phyloP scores from a whole-genome alignment of 129 eudicot species.

The Escallonia herrerae region DNA sequence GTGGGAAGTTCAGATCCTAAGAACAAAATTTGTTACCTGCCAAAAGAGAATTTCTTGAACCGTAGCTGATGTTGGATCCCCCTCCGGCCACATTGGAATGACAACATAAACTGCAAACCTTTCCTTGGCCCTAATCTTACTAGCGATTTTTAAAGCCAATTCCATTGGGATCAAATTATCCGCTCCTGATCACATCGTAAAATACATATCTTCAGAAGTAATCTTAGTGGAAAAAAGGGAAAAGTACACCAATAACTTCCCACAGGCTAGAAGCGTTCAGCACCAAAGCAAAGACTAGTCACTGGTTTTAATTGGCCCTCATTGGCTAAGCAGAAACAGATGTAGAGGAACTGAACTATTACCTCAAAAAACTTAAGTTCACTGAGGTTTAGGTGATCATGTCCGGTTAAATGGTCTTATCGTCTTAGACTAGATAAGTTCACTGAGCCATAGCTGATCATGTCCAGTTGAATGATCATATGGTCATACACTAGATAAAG shows the following conservation, averaged over 20 bases:
- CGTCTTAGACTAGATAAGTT: neutral
- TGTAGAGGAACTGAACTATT: neutral
- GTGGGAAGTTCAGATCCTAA: no score
- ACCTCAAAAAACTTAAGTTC: neutral
- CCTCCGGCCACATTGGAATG: slow-evolving; percentile 99
- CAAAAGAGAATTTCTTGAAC: slow-evolving; percentile 90
- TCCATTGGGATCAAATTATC: slow-evolving; percentile 97
- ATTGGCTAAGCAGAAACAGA: neutral
- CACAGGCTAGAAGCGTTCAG: neutral
- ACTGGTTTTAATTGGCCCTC: neutral
- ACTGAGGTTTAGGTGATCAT: neutral
- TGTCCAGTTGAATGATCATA: no score
- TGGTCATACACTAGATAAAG: no score
- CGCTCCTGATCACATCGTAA: slow-evolving; percentile 52
- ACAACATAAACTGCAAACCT: slow-evolving; percentile 86
- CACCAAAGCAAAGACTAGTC: neutral
- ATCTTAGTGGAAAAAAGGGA: neutral
- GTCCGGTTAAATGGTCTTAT: neutral
- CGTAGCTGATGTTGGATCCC: slow-evolving; percentile 63
- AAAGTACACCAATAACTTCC: neutral
- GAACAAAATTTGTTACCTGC: slow-evolving; percentile 50
- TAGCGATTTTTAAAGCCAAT: slow-evolving; percentile 73
- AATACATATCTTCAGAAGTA: neutral
- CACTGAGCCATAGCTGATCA: no score
- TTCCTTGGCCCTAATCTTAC: slow-evolving; percentile 83